Evolutionary conservation across 202 grass and related monocot genomes (phyloP), one percentile per base, ranked within the genome.

Genomic region (Bolboschoenoplectus hybrid): DNA sequence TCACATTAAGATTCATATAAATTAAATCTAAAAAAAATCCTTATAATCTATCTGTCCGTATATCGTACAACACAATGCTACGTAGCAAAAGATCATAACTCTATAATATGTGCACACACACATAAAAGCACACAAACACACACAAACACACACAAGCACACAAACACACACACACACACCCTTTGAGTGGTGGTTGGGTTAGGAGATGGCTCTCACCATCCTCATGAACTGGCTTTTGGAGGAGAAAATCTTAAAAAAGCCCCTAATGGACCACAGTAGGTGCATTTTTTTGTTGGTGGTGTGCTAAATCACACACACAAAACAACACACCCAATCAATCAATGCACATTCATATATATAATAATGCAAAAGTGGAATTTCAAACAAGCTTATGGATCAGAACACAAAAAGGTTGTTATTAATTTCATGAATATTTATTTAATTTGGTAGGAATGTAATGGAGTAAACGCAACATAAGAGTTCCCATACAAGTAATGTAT

Each of bases 101-200:
- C n/a, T n/a, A n/a, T n/a, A n/a, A n/a, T n/a, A 12, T 83, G 63
- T 49, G 20, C 20, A 36, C 32, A 76, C 47, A 76, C 46, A n/a
- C n/a, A n/a, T n/a, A n/a, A n/a, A n/a, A n/a, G n/a, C n/a, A n/a
- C n/a, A n/a, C n/a, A n/a, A n/a, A n/a, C n/a, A n/a, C n/a, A n/a
- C n/a, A n/a, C n/a, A n/a, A n/a, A n/a, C n/a, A n/a, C n/a, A n/a
- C n/a, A 82, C 45, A 70, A 39, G 7, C 67, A 34, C n/a, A 74
- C 81, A 53, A 40, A n/a, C 45, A 74, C 71, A 66, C 7, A 7
- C 52, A 52, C 68, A 76, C 71, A 74, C 81, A 83, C 60, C 81
- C 81, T 84, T 84, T 84, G 81, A 84, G 81, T 84, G 81, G 81
- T 84, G 81, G 81, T 84, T 84, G 81, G 81, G 81, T 84, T 84